Conservation (phyloP, 768 basidiomycete genomes). For the Kwoniella shandongensis region DNA sequence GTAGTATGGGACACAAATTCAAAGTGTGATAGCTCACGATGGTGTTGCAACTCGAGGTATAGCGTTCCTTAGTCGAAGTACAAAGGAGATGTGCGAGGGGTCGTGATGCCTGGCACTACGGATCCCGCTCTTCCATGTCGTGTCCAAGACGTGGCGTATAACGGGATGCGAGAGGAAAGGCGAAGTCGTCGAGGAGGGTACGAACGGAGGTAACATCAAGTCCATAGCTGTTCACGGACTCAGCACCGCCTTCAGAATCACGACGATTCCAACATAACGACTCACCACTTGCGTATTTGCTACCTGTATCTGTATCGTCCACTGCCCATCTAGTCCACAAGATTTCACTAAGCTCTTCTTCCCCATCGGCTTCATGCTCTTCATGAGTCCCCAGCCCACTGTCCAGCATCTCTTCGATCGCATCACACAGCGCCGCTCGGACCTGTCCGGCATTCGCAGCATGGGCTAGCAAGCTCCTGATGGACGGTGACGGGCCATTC, state of each 20-base stretch:
- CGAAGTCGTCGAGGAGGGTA: conserved; percentile 7
- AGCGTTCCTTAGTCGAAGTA: not conserved
- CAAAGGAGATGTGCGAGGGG: not conserved
- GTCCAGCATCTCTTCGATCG: conserved; percentile 28
- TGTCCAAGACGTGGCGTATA: conserved; percentile 16
- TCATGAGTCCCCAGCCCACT: not conserved
- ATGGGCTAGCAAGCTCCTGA: conserved; percentile 4
- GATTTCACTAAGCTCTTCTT: conserved; percentile 13
- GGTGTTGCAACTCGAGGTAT: not conserved
- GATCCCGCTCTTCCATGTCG: conserved; percentile 12
- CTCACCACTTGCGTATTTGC: conserved; percentile 7
- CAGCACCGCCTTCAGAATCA: not conserved
- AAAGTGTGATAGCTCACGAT: not conserved
- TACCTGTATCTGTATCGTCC: not conserved
- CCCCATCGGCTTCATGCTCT: conserved; percentile 9
- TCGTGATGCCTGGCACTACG: too few species aligned
- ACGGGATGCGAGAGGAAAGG: conserved; percentile 25
- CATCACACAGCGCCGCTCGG: conserved; percentile 7
- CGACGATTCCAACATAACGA: not conserved
- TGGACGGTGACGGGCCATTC: not conserved
- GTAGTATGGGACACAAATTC: not conserved
- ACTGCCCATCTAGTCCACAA: conserved; percentile 21
- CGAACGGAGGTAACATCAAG: conserved; percentile 21
- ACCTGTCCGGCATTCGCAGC: not conserved
- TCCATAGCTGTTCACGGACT: conserved; percentile 14